Evolutionary conservation across 164 flowering plant genomes (phyloP), one percentile per base, ranked within the genome.

Genomic region (Chloranthus sessilifolius): DNA sequence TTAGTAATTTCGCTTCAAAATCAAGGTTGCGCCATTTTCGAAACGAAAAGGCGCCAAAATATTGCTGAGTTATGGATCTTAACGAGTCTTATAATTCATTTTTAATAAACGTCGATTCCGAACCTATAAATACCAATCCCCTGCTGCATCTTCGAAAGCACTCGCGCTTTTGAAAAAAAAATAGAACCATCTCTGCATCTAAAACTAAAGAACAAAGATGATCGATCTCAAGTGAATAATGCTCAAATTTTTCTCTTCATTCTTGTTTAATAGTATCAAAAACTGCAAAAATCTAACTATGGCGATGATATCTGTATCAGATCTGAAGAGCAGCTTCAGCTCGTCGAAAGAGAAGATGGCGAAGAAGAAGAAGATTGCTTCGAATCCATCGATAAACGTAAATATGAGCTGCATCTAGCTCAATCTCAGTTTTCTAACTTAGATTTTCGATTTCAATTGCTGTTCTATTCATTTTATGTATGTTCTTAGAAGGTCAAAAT

Each of bases 341-440:
- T 92, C 55, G 78, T 88, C 16, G 95, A 88, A 45, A 59, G 95
- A 43, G 98, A 88, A 55, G 92, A 85, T 7, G 44, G 82, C 28
- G 94, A 85, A 15, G 94, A 85, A n/a, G 96, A 92, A 46, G 98
- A 91, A 26, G 99, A 88, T 40, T 61, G 83, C 64, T 92, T 92
- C 50, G 95, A 92, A 75, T 74, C 82, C 2, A 88, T 92, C 29
- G 96, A 88, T 63, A 86, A 86, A 62, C 58, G 99, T 88, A 70
- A 63, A 24, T 43, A 28, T n/a, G n/a, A n/a, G n/a, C n/a, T n/a
- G n/a, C 24, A 5, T 23, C 5, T 12, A 19, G 50, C 33, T 6
- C 21, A 36, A 41, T 56, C 15, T 9, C 31, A 24, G 40, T 7
- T 4, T 21, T 33, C 35, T 25, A 36, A 30, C 11, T 33, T 43